Conservation (phyloP, 805 yeast species). For the Cyberlindnera suaveolens region DNA sequence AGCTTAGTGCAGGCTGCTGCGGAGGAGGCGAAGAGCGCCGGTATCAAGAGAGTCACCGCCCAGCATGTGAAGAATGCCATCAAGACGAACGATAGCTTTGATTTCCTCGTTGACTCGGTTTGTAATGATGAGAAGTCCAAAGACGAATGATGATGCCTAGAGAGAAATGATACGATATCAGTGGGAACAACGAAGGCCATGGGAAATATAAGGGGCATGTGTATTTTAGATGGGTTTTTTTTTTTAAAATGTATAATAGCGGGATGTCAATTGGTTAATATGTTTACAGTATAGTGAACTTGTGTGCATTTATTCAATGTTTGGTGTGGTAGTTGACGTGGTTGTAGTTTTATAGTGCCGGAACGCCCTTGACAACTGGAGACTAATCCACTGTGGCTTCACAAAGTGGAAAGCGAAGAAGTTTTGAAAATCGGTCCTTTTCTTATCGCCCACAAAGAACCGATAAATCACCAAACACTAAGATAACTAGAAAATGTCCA, state of each 20-base stretch:
- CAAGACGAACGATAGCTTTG: slow-evolving; percentile 82
- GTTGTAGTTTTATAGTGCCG: too few species aligned
- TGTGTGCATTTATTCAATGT: not conserved
- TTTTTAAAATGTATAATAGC: not conserved
- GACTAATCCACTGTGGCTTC: too few species aligned
- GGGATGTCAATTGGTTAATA: not conserved
- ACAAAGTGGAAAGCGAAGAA: too few species aligned
- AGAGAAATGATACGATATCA: not conserved
- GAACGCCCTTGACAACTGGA: too few species aligned
- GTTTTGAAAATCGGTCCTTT: not conserved
- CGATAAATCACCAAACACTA: not conserved
- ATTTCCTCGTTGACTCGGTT: slow-evolving; percentile 68
- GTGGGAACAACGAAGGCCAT: not conserved
- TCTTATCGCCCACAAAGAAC: not conserved
- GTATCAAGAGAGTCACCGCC: slow-evolving; percentile 76
- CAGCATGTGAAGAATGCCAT: slow-evolving; percentile 82
- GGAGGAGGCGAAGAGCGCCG: slow-evolving; percentile 65
- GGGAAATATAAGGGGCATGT: not conserved
- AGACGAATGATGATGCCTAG: slow-evolving; percentile 3
- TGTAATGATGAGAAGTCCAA: slow-evolving; percentile 20
- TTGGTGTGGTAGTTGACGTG: not conserved
- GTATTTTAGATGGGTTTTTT: not conserved
- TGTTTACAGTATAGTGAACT: slow-evolving; percentile 6
- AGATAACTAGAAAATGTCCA: slow-evolving; percentile 9
- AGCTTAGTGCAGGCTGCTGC: slow-evolving; percentile 81